These are phyloP conservation scores for Mucor ambiguus DNA, from an alignment of 371 early-diverging fungal genomes.

Conservation along the genomic window DNA sequence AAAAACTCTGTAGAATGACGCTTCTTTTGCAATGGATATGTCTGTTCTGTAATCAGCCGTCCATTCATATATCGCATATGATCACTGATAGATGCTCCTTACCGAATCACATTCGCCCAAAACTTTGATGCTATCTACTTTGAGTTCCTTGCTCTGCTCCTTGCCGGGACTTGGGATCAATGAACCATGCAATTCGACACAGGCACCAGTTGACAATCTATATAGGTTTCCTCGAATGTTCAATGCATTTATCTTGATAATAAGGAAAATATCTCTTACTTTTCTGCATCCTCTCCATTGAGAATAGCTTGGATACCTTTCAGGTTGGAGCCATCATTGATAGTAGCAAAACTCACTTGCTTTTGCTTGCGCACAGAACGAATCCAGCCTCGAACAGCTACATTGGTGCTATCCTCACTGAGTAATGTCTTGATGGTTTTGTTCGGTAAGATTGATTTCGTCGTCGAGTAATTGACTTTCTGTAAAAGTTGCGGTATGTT, in stretches of 20 bases:
- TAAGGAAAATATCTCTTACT: constrained; percentile 27
- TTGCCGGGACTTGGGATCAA: constrained; percentile 71
- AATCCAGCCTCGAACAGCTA: constrained; percentile 80
- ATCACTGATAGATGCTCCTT: constrained; percentile 5
- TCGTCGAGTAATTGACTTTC: constrained; percentile 7
- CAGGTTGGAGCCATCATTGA: constrained; percentile 77
- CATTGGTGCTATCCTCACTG: constrained; percentile 14
- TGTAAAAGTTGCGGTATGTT: neutral
- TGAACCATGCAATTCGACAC: constrained; percentile 67
- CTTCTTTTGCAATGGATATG: constrained; percentile 91
- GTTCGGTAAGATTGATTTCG: constrained; percentile 24
- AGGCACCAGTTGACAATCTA: constrained; percentile 72
- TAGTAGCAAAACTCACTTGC: constrained; percentile 70
- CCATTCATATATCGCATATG: neutral
- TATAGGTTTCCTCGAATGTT: constrained; percentile 14
- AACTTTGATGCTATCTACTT: constrained; percentile 57
- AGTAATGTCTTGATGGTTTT: constrained; percentile 23
- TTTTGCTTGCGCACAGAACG: constrained; percentile 83
- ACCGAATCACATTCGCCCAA: constrained; percentile 73
- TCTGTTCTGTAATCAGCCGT: constrained; percentile 27
- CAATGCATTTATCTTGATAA: neutral
- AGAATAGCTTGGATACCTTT: constrained; percentile 78
- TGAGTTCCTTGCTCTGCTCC: constrained; percentile 76
- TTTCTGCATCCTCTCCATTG: constrained; percentile 52
- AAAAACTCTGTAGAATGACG: constrained; percentile 79